phyloP scores from a whole-genome alignment of 805 yeast genomes.

The Yarrowia sp. region DNA sequence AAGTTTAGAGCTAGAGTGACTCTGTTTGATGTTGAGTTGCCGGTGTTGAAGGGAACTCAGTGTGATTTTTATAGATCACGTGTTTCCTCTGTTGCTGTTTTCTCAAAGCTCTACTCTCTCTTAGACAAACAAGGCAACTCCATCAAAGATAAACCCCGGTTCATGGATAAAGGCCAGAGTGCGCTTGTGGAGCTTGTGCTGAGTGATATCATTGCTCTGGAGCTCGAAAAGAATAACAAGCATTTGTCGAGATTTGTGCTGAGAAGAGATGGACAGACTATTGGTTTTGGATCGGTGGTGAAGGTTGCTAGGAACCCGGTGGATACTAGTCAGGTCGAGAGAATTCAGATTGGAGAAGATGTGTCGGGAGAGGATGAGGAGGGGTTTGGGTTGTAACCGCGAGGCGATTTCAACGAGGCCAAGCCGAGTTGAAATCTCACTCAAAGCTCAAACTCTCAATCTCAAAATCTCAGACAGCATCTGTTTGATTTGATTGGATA shows the following conservation, averaged over 20 bases:
- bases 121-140: slow-evolving; percentile 39
- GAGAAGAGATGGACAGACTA: slow-evolving; percentile 64
- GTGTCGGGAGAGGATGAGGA: slow-evolving; percentile 16
- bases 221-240: slow-evolving; percentile 48
- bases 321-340: slow-evolving; percentile 18
- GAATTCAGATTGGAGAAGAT: slow-evolving; percentile 21
- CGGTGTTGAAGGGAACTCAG: slow-evolving; percentile 76
- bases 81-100: slow-evolving; percentile 65
- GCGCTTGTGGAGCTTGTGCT: slow-evolving; percentile 60
- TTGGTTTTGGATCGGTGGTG: slow-evolving; percentile 61
- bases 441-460: too few relatives aligned
- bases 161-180: slow-evolving; percentile 56
- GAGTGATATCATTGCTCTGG: slow-evolving; percentile 51
- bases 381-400: too few relatives aligned
- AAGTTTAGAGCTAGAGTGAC: slow-evolving; percentile 56
- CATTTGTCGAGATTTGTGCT: slow-evolving; percentile 66
- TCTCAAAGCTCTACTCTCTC: slow-evolving; percentile 47
- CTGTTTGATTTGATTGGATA: too few relatives aligned
- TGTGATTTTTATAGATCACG: slow-evolving; percentile 76
- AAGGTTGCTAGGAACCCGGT: slow-evolving; percentile 18
- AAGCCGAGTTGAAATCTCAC: too few relatives aligned
- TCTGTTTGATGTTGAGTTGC: slow-evolving; percentile 66
- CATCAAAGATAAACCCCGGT: slow-evolving; percentile 49
- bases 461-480: too few relatives aligned
- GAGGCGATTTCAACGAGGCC: too few relatives aligned